phyloP scores from a whole-genome alignment of 2,329 filamentous ascomycete species.

The Juglanconis juglandina region DNA sequence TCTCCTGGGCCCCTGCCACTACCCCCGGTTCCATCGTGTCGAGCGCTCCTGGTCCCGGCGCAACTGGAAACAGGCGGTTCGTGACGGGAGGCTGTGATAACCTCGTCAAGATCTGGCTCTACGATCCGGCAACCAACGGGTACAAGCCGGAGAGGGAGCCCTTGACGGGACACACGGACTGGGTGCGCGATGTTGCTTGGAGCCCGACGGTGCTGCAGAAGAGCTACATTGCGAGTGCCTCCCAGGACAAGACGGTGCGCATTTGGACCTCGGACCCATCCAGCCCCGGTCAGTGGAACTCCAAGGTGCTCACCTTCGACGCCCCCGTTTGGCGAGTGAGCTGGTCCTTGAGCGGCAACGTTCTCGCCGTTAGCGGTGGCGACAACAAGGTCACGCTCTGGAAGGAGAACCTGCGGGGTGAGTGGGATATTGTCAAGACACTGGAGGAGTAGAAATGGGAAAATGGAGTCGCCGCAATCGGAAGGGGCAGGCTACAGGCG shows the following conservation, averaged over 20 bases:
- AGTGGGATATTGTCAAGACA: slow-evolving; percentile 96
- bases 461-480: not conserved
- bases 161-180: slow-evolving; percentile 82
- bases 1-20: slow-evolving; percentile 88
- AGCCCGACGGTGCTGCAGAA: slow-evolving; percentile 91
- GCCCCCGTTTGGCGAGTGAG: slow-evolving; percentile 91
- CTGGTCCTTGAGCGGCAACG: slow-evolving; percentile 96
- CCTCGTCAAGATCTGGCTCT: slow-evolving; percentile 88
- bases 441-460: slow-evolving; percentile 73
- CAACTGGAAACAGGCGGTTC: slow-evolving; percentile 71
- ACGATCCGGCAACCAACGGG: slow-evolving; percentile 57
- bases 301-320: slow-evolving; percentile 83
- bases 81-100: slow-evolving; percentile 96
- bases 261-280: slow-evolving; percentile 85
- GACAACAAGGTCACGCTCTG: slow-evolving; percentile 97
- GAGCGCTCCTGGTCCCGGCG: slow-evolving; percentile 58
- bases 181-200: slow-evolving; percentile 98
- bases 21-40: slow-evolving; percentile 81
- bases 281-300: slow-evolving; percentile 72
- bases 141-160: slow-evolving; percentile 63
- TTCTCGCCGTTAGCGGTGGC: slow-evolving; percentile 85
- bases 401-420: slow-evolving; percentile 96
- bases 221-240: slow-evolving; percentile 92
- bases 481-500: not conserved
- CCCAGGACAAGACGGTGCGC: slow-evolving; percentile 93